These are phyloP conservation scores for Ballota nigra DNA, from an alignment of 257 asterid genomes.

Conservation along the genomic window DNA sequence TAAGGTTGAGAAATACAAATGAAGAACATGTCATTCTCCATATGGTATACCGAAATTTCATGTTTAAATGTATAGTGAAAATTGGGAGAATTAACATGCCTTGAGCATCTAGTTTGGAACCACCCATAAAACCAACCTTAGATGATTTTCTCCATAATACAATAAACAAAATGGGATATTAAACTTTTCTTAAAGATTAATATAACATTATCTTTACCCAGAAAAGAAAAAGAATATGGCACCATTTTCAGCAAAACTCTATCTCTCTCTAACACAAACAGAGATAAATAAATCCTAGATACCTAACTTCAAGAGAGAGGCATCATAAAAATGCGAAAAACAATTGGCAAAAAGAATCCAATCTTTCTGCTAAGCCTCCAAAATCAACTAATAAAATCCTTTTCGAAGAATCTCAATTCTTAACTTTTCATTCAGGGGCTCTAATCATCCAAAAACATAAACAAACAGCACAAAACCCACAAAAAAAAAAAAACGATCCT, in stretches of 20 bases:
- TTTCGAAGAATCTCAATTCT: neutral
- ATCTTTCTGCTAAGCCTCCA: neutral
- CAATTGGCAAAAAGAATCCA: neutral
- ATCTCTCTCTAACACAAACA: neutral
- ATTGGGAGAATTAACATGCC: neutral
- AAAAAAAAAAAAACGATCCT: neutral
- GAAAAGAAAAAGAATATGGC: neutral
- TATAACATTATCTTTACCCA: neutral
- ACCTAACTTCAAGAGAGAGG: conserved; percentile 2
- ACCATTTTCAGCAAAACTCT: neutral
- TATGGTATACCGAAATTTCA: neutral
- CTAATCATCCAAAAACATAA: conserved; percentile 3
- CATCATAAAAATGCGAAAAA: neutral
- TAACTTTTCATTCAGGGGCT: neutral
- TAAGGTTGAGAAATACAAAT: neutral
- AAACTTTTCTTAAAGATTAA: neutral
- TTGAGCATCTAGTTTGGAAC: neutral
- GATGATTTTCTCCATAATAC: neutral
- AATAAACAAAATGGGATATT: neutral
- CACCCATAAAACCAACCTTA: neutral
- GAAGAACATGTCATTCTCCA: neutral
- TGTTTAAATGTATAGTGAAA: neutral
- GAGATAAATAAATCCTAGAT: neutral
- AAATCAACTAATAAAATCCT: neutral
- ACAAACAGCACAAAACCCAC: neutral